phyloP scores from a whole-genome alignment of 805 yeast species.

The Kodamaea jinghongensis region DNA sequence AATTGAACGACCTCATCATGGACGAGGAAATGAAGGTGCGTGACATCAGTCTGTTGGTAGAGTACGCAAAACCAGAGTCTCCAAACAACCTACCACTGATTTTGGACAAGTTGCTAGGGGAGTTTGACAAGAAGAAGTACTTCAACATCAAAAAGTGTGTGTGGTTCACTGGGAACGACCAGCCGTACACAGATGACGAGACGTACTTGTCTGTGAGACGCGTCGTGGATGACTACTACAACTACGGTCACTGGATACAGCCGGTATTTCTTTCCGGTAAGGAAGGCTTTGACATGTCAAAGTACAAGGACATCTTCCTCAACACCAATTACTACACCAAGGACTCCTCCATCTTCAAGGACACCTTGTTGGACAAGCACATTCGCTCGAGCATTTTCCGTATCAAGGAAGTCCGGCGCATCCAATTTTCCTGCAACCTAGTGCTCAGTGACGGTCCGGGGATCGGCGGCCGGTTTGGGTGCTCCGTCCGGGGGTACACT shows the following conservation, averaged over 20 bases:
- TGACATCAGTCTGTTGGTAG: conserved; percentile 11
- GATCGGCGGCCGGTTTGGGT: conserved; percentile 39
- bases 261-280: conserved; percentile 54
- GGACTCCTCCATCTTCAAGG: conserved; percentile 16
- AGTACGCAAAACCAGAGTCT: conserved; percentile 16
- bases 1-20: conserved; percentile 47
- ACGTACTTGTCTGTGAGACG: conserved; percentile 51
- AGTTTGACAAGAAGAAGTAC: conserved; percentile 48
- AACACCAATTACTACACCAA: conserved; percentile 43
- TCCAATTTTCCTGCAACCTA: conserved; percentile 60
- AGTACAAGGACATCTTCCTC: conserved; percentile 57
- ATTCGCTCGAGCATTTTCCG: conserved; percentile 51
- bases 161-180: conserved; percentile 72
- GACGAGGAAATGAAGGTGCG: conserved; percentile 42
- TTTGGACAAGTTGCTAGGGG: conserved; percentile 53
- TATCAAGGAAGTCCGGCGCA: conserved; percentile 60
- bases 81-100: conserved; percentile 31
- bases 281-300: conserved; percentile 33
- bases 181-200: conserved; percentile 51
- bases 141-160: conserved; percentile 56
- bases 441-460: conserved; percentile 46
- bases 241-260: conserved; percentile 49
- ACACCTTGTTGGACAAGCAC: conserved; percentile 20
- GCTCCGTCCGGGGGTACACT: conserved; percentile 72
- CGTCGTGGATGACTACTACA: conserved; percentile 58